phyloP scores from a whole-genome alignment of 2,329 filamentous ascomycete genomes.

The Pyrenochaeta sp. region DNA sequence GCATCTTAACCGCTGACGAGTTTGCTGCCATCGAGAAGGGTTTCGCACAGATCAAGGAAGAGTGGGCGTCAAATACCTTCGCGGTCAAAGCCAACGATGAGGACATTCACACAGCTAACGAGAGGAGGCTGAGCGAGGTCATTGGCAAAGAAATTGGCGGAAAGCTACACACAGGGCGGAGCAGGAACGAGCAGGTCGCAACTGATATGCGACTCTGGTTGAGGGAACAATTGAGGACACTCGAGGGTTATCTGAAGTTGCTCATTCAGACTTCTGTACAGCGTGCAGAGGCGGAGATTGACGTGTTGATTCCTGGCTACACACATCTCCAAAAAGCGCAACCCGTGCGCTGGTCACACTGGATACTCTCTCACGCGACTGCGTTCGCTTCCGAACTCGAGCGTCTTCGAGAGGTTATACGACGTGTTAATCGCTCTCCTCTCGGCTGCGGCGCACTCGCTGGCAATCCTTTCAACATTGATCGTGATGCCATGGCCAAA shows the following conservation, averaged over 20 bases:
- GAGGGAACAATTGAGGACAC: conserved; percentile 73
- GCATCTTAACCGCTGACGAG: conserved; percentile 76
- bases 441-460: conserved; percentile 80
- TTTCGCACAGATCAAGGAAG: conserved; percentile 65
- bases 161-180: conserved; percentile 88
- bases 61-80: conserved; percentile 58
- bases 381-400: conserved; percentile 79
- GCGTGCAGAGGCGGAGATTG: conserved; percentile 77
- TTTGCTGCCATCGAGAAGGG: conserved; percentile 78
- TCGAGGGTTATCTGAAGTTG: conserved; percentile 73
- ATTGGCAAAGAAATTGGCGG: conserved; percentile 86
- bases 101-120: conserved; percentile 65
- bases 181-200: conserved; percentile 88
- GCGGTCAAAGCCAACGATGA: conserved; percentile 60
- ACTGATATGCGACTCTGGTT: conserved; percentile 93
- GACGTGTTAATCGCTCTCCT: conserved; percentile 75
- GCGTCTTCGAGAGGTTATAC: conserved; percentile 75
- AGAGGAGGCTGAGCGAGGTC: conserved; percentile 72
- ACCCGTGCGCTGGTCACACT: conserved; percentile 83
- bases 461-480: conserved; percentile 83
- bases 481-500: conserved; percentile 78
- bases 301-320: conserved; percentile 85
- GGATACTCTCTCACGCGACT: conserved; percentile 78
- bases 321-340: conserved; percentile 86
- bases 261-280: conserved; percentile 74